These are phyloP conservation scores for Populus tomentosa DNA, from an alignment of 441 rosid species.

Conservation along the genomic window DNA sequence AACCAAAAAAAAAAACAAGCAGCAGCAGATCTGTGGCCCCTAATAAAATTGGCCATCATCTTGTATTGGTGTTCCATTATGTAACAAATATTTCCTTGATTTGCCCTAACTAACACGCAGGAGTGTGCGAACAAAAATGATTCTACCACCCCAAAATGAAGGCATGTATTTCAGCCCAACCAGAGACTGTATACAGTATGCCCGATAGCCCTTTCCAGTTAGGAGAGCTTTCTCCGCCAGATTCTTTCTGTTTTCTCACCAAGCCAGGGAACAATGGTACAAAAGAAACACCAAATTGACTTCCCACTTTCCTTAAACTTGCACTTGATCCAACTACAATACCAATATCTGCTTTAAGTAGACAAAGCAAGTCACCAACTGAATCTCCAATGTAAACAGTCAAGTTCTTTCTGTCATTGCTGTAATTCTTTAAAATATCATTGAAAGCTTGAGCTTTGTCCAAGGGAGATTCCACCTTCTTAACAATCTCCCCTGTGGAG, in stretches of 20 bases:
- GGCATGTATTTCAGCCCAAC: conserved; percentile 95
- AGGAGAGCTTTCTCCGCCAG: conserved; percentile 36
- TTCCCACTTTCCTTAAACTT: conserved; percentile 77
- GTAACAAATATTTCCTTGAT: conserved; percentile 26
- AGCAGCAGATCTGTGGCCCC: conserved; percentile 34
- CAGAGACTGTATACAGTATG: conserved; percentile 68
- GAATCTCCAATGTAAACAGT: conserved; percentile 85
- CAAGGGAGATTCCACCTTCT: conserved; percentile 65
- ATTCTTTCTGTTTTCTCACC: conserved; percentile 66
- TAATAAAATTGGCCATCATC: conserved; percentile 46
- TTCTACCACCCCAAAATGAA: conserved; percentile 83
- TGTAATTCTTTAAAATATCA: conserved; percentile 35
- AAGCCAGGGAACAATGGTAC: conserved; percentile 64
- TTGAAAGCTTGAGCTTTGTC: conserved; percentile 66
- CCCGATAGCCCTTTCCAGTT: conserved; percentile 72
- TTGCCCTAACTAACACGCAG: conserved; percentile 29
- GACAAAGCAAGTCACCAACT: conserved; percentile 80
- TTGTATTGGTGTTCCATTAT: conserved; percentile 35
- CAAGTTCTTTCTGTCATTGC: conserved; percentile 36
- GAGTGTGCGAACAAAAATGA: conserved; percentile 7
- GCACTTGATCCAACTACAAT: conserved; percentile 79
- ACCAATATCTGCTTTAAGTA: conserved; percentile 88
- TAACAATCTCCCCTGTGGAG: conserved; percentile 69
- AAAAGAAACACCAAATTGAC: conserved; percentile 75
- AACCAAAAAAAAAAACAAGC: conserved; percentile 3